phyloP scores from a whole-genome alignment of 768 basidiomycete species.

The Roridomyces roridus region DNA sequence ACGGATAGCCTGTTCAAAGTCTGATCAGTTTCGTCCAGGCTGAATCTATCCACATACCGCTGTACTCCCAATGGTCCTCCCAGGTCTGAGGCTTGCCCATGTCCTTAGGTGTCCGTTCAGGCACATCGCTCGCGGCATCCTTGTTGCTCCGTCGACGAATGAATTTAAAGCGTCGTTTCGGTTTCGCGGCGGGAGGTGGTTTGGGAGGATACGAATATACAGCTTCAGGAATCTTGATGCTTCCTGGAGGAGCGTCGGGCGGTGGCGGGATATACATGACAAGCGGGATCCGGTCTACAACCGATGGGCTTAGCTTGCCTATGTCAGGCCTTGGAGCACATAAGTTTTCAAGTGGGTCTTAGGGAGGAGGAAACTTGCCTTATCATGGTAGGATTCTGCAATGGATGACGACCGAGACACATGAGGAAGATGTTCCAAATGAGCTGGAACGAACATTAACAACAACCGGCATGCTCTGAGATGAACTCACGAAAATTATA shows the following conservation, averaged over 20 bases:
- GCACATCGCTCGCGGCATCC: constrained; percentile 12
- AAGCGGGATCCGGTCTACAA: constrained; percentile 82
- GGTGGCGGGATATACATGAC: constrained; percentile 88
- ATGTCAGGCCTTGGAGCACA: constrained; percentile 61
- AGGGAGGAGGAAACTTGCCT: constrained; percentile 26
- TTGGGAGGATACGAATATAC: constrained; percentile 71
- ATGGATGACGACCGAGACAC: constrained; percentile 79
- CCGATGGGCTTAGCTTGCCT: constrained; percentile 70
- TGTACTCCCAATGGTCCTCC: constrained; percentile 81
- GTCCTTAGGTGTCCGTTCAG: constrained; percentile 11
- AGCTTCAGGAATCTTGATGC: constrained; percentile 51
- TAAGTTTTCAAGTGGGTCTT: background rate
- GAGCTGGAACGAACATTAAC: constrained; percentile 48
- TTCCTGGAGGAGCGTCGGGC: constrained; percentile 50
- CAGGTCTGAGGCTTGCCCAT: constrained; percentile 54
- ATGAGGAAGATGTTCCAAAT: constrained; percentile 81
- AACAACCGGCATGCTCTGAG: constrained; percentile 3
- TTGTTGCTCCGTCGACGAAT: constrained; percentile 39
- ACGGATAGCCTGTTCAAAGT: constrained; percentile 82
- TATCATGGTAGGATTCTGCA: constrained; percentile 76
- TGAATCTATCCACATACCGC: no score
- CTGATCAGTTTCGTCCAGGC: no score
- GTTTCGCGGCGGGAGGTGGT: constrained; percentile 28
- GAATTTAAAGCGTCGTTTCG: constrained; percentile 61
- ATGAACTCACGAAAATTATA: constrained; percentile 70